Percentiles rank a stretch among this genome's conserved stretches.
Conservation (phyloP, 345 rosid species). For the Turritis glabra region DNA sequence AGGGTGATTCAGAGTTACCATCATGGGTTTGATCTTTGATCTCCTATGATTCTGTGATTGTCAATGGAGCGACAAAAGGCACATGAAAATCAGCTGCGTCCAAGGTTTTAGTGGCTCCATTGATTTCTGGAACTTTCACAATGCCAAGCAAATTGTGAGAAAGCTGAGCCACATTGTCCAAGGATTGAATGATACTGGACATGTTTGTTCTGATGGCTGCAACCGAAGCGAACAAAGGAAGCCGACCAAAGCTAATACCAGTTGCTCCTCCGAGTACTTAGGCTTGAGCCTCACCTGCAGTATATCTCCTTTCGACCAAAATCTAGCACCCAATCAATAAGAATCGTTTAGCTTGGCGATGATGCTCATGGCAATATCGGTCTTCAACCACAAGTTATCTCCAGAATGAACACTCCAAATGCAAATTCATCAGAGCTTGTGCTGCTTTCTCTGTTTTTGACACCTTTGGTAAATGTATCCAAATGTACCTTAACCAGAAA, state of each 20-base stretch:
- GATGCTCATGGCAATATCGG: too few relatives aligned
- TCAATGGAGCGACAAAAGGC: too few relatives aligned
- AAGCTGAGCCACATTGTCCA: neutral
- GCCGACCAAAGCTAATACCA: neutral
- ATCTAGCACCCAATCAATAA: neutral
- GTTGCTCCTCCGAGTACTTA: neutral
- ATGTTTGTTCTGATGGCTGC: conserved; percentile 31
- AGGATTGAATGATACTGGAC: neutral
- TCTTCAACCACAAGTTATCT: too few relatives aligned
- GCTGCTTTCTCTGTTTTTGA: conserved; percentile 55
- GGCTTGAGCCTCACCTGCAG: neutral
- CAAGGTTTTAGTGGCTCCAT: neutral
- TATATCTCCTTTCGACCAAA: neutral
- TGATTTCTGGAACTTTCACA: neutral
- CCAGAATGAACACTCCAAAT: too few relatives aligned
- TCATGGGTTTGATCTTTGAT: neutral
- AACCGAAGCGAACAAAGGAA: neutral
- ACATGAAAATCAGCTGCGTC: neutral
- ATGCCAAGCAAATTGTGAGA: neutral
- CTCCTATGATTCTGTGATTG: neutral
- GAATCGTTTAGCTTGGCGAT: neutral
- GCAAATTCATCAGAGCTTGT: neutral
- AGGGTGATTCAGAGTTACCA: neutral
- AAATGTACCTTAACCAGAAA: neutral
- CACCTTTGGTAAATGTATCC: conserved; percentile 51